phyloP scores from a whole-genome alignment of 2,329 filamentous ascomycete species.

The Talaromyces atroroseus region DNA sequence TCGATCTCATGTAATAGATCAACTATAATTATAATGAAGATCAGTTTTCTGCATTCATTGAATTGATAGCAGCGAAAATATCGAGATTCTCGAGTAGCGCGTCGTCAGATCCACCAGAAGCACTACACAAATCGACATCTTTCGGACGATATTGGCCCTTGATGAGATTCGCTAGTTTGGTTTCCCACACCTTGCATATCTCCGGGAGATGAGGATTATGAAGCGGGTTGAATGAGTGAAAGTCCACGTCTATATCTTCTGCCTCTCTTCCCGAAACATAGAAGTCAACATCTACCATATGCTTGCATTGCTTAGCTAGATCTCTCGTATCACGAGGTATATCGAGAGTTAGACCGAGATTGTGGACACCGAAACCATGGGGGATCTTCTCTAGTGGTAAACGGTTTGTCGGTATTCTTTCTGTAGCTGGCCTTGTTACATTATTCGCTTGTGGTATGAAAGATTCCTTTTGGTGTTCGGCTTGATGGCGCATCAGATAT shows the following conservation, averaged over 20 bases:
- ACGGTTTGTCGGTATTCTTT: slow-evolving; percentile 19
- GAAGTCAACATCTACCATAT: not conserved
- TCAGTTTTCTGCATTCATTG: not conserved
- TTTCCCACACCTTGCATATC: slow-evolving; percentile 17
- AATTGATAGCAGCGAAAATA: slow-evolving; percentile 13
- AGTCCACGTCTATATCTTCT: not conserved
- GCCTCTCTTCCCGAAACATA: not conserved
- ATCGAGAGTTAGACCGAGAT: slow-evolving; percentile 16
- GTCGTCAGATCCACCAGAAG: slow-evolving; percentile 13
- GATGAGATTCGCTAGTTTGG: slow-evolving; percentile 16
- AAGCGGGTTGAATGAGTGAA: not conserved
- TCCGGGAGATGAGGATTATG: not conserved
- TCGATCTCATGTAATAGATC: not conserved
- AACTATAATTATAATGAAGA: not conserved
- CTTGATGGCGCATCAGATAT: slow-evolving; percentile 24
- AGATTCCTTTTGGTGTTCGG: not conserved
- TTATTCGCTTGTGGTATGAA: not conserved
- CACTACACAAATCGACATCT: slow-evolving; percentile 8
- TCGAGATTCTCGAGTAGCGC: slow-evolving; percentile 14
- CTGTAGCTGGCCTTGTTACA: slow-evolving; percentile 7
- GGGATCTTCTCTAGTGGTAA: slow-evolving; percentile 28
- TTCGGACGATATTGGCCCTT: slow-evolving; percentile 16
- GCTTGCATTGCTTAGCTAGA: not conserved
- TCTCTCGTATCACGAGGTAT: not conserved
- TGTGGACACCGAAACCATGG: slow-evolving; percentile 20